Evolutionary conservation across 2,329 filamentous ascomycete species (phyloP).

Genomic region (Parastagonospora avenae): DNA sequence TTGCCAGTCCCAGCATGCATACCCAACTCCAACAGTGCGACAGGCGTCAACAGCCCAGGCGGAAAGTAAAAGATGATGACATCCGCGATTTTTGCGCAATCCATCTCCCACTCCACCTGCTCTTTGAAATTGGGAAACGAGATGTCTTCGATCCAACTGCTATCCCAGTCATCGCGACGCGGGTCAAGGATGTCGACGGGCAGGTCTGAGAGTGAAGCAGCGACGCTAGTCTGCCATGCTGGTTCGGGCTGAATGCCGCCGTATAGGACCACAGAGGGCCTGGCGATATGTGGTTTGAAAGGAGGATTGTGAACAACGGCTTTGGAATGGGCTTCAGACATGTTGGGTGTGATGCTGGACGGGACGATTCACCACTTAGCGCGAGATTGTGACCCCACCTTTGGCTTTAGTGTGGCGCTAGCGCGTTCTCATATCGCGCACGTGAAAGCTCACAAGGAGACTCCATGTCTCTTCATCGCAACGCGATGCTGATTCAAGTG

Average conservation of each 20-base stretch:
- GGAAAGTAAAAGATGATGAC: slow-evolving; percentile 64
- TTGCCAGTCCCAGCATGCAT: slow-evolving; percentile 54
- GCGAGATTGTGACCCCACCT: not conserved
- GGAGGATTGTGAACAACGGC: slow-evolving; percentile 31
- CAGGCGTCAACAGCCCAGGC: slow-evolving; percentile 56
- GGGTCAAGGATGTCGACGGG: slow-evolving; percentile 64
- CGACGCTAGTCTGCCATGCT: slow-evolving; percentile 60
- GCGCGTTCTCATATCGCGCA: too few species aligned
- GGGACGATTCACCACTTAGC: not conserved
- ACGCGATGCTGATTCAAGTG: too few species aligned
- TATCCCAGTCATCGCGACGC: slow-evolving; percentile 62
- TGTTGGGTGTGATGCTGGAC: slow-evolving; percentile 4
- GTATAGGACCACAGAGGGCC: slow-evolving; percentile 60
- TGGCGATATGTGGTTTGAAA: slow-evolving; percentile 14
- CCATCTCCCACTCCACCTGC: slow-evolving; percentile 67
- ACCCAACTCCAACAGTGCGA: slow-evolving; percentile 66
- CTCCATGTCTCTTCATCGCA: too few species aligned
- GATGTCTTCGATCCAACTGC: slow-evolving; percentile 61
- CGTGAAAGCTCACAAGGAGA: too few species aligned
- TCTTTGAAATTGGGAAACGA: slow-evolving; percentile 57
- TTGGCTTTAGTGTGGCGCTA: not conserved
- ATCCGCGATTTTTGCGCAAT: slow-evolving; percentile 60
- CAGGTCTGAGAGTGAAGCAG: slow-evolving; percentile 42
- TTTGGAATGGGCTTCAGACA: slow-evolving; percentile 17
- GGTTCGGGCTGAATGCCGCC: slow-evolving; percentile 56